A percentile compares a stretch with the other conserved stretches of the same genome.
phyloP scores from a whole-genome alignment of 2,329 filamentous ascomycete species.

The Fusarium sp. region DNA sequence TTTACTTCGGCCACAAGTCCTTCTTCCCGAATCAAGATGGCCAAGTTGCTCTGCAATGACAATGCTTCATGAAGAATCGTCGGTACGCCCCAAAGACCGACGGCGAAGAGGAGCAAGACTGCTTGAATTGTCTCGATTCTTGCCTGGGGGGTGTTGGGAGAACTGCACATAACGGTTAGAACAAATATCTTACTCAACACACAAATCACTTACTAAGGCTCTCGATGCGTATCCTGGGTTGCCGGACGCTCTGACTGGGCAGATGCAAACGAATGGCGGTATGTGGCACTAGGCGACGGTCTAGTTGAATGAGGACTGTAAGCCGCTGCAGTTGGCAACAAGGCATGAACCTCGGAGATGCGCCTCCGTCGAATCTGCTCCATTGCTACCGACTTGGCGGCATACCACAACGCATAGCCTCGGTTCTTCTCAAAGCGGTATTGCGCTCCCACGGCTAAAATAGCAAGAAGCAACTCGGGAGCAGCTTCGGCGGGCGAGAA shows the following conservation, averaged over 20 bases:
- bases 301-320: conserved; percentile 71
- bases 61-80: conserved; percentile 70
- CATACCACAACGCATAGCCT: conserved; percentile 71
- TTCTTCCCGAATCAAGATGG: conserved; percentile 69
- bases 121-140: conserved; percentile 75
- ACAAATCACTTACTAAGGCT: conserved; percentile 65
- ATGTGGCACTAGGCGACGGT: conserved; percentile 68
- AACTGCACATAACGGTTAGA: conserved; percentile 51
- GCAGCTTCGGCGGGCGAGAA: conserved; percentile 73
- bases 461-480: conserved; percentile 75
- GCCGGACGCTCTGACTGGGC: conserved; percentile 67
- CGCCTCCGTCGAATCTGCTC: conserved; percentile 70
- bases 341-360: conserved; percentile 67
- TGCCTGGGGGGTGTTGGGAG: conserved; percentile 69
- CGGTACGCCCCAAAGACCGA: conserved; percentile 72
- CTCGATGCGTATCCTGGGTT: conserved; percentile 69
- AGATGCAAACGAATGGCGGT: conserved; percentile 69
- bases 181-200: background rate
- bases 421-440: conserved; percentile 72
- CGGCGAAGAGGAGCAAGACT: conserved; percentile 69
- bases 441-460: conserved; percentile 75
- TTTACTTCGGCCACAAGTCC: conserved; percentile 63
- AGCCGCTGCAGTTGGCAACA: conserved; percentile 67
- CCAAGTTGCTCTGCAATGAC: conserved; percentile 69
- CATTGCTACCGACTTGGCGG: conserved; percentile 67